phyloP scores from a whole-genome alignment of 352 stramenopile species.

The Phytophthora uliginosa region DNA sequence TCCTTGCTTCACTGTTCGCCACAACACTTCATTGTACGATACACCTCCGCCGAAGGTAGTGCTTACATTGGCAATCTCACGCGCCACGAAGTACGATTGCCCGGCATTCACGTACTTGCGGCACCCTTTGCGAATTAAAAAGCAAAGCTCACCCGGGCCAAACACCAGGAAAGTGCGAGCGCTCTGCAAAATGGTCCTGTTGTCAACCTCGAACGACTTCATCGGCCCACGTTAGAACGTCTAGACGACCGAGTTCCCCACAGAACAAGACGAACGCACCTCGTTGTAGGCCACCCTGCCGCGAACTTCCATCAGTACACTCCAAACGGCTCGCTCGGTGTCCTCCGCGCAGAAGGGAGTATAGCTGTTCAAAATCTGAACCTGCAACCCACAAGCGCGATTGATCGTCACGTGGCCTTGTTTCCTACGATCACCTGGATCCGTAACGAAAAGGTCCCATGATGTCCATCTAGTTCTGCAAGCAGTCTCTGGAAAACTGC shows the following conservation, averaged over 20 bases:
- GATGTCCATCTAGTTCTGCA: constrained; percentile 8
- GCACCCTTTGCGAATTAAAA: constrained; percentile 26
- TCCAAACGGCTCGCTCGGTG: constrained; percentile 26
- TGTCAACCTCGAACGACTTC: constrained; percentile 26
- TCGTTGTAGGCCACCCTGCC: constrained; percentile 27
- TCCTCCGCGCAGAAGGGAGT: constrained; percentile 20
- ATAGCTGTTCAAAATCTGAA: constrained; percentile 24
- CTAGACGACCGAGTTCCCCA: background rate
- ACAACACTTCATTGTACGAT: constrained; percentile 28
- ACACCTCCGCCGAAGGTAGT: background rate
- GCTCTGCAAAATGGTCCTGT: constrained; percentile 17
- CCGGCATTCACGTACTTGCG: constrained; percentile 22
- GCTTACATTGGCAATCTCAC: constrained; percentile 15
- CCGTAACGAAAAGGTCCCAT: constrained; percentile 3
- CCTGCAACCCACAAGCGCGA: constrained; percentile 15
- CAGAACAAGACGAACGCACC: constrained; percentile 2
- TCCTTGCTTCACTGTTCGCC: constrained; percentile 12
- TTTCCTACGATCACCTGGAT: background rate
- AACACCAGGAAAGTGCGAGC: constrained; percentile 9
- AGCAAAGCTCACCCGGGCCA: constrained; percentile 14
- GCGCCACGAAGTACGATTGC: constrained; percentile 20
- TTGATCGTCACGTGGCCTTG: constrained; percentile 20
- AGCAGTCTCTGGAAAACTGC: constrained; percentile 26
- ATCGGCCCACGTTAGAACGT: background rate
- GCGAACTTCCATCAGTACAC: background rate